Percentiles rank a stretch among this genome's conserved stretches.
phyloP scores from a whole-genome alignment of 2,329 filamentous ascomycete genomes.

The Macroventuria anomochaeta region DNA sequence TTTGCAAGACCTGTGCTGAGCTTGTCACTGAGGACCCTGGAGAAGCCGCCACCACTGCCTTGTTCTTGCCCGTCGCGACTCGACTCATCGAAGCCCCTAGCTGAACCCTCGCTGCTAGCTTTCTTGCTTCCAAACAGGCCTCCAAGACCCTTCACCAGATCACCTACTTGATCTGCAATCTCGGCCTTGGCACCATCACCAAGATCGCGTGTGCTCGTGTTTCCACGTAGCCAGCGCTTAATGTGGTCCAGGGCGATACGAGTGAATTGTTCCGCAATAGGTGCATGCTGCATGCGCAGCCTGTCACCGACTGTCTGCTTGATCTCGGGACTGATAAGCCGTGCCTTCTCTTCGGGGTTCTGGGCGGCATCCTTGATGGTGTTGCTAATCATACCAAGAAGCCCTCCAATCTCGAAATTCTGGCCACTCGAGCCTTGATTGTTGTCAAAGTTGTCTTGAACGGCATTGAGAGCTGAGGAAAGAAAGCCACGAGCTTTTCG shows the following conservation, averaged over 20 bases:
- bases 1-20: conserved; percentile 39
- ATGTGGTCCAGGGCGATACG: conserved; percentile 39
- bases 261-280: conserved; percentile 41
- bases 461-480: conserved; percentile 33
- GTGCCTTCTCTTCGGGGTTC: conserved; percentile 39
- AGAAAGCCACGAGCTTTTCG: conserved; percentile 33
- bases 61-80: conserved; percentile 20
- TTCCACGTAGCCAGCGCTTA: conserved; percentile 42
- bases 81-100: conserved; percentile 26
- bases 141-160: conserved; percentile 39
- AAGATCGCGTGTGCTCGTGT: conserved; percentile 38
- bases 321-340: conserved; percentile 42
- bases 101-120: conserved; percentile 23
- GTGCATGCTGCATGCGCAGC: conserved; percentile 34
- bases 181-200: conserved; percentile 41
- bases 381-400: conserved; percentile 36
- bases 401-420: conserved; percentile 32
- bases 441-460: conserved; percentile 36
- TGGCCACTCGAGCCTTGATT: conserved; percentile 21
- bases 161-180: conserved; percentile 37
- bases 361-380: conserved; percentile 39
- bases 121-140: conserved; percentile 34
- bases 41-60: conserved; percentile 34
- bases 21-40: conserved; percentile 38
- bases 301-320: conserved; percentile 37